Evolutionary conservation across 2,329 filamentous ascomycete species (phyloP).

Genomic region (Aspergillus sp.): DNA sequence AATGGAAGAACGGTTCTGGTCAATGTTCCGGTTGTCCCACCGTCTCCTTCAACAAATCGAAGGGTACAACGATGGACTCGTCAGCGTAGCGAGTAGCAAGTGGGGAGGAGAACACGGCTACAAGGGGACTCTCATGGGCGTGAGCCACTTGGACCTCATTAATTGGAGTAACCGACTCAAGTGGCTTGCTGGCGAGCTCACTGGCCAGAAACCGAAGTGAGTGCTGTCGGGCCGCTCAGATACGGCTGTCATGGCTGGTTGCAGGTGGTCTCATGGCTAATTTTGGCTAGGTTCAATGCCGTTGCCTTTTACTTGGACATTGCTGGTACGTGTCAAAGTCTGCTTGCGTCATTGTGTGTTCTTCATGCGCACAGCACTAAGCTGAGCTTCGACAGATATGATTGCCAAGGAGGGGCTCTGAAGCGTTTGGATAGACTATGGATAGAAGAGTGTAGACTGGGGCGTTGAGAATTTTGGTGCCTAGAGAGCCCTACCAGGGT

Average conservation of each 20-base stretch:
- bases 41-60: constrained; percentile 54
- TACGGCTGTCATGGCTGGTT: neutral
- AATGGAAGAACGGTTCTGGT: constrained; percentile 56
- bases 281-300: constrained; percentile 59
- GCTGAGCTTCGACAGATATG: constrained; percentile 52
- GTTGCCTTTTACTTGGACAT: constrained; percentile 65
- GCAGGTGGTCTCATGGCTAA: neutral
- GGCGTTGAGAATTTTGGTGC: constrained; percentile 18
- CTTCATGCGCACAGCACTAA: constrained; percentile 6
- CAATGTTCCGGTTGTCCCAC: constrained; percentile 58
- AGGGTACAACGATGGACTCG: constrained; percentile 63
- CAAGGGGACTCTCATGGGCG: constrained; percentile 62
- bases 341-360: constrained; percentile 4
- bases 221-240: constrained; percentile 11
- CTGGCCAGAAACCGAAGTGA: constrained; percentile 55
- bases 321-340: constrained; percentile 49
- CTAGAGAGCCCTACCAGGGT: constrained; percentile 10
- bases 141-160: constrained; percentile 65
- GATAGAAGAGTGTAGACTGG: neutral
- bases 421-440: constrained; percentile 9
- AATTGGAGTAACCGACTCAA: constrained; percentile 66
- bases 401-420: constrained; percentile 64
- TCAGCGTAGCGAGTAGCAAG: constrained; percentile 58
- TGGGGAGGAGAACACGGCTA: constrained; percentile 59
- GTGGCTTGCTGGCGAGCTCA: constrained; percentile 58